Evolutionary conservation across 2,329 filamentous ascomycete species (phyloP), one percentile per base, ranked within the genome.

Genomic region (Calonectria pteridis): DNA sequence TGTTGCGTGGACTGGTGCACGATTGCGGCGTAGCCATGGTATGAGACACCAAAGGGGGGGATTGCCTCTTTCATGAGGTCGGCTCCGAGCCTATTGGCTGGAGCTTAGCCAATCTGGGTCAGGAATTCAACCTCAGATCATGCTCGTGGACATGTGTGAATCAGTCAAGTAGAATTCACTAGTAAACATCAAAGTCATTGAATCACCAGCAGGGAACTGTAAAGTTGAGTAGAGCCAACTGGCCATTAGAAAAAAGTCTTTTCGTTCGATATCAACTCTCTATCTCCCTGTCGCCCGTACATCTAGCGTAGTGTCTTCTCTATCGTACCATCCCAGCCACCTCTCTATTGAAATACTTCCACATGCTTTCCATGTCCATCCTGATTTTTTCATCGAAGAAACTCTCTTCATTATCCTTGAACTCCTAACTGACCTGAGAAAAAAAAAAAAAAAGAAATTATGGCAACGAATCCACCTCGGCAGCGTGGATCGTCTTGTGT

Each of bases 1-100:
- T 28, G 10, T 26, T 40, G 23, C 37, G 59, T 63, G 59, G 35
- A 31, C 59, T 26, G 16, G 59, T 29, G 59, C 59, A 26, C 37
- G 20, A 6, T 20, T 59, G 66, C 66, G 58, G 74, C 74, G 70
- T 46, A 55, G 53, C 69, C 28, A 18, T 23, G 50, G 3, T 69
- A 64, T 59, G 69, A 50, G 53, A 69, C 58, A 40, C 33, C 64
- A 49, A 35, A 66, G 35, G 59, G 53, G 29, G 64, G 37, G 26
- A 77, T 79, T 79, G 67, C 77, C 77, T 70, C 76, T 79, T 79
- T 78, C 62, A 78, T 77, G 49, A 59, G 40, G 29, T 20, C 51
- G 62, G 73, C 67, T 31, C 26, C 49, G 40, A 67, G 51, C 64
- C 77, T 67, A 79, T 79, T 79, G 77, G 77, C 51, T 71, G 58